Conservation (phyloP, 164 flowering plant genomes). For the Stephania japonica region DNA sequence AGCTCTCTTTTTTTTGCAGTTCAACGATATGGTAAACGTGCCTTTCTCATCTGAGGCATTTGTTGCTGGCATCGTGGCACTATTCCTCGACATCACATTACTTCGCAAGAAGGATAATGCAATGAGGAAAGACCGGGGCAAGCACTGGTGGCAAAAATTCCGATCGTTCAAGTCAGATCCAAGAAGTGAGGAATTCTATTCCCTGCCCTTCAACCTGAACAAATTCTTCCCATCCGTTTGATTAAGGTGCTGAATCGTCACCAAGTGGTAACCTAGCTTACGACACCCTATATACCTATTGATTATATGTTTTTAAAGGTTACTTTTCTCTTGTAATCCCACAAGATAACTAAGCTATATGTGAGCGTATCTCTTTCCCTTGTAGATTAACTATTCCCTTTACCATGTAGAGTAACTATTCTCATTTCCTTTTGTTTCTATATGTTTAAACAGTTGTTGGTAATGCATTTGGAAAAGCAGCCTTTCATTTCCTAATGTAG, state of each 20-base stretch:
- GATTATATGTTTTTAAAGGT: background rate
- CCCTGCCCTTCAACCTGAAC: conserved; percentile 74
- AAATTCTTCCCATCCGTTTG: conserved; percentile 80
- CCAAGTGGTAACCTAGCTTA: background rate
- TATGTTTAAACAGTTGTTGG: background rate
- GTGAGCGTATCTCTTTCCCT: background rate
- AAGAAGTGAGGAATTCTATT: conserved; percentile 75
- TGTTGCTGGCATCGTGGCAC: conserved; percentile 57
- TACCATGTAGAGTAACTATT: background rate
- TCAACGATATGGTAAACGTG: conserved; percentile 75
- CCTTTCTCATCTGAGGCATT: conserved; percentile 71
- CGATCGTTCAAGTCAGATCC: conserved; percentile 59
- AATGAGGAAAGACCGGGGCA: conserved; percentile 50
- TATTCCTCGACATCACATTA: conserved; percentile 52
- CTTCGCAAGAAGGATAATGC: conserved; percentile 13
- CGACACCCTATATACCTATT: background rate
- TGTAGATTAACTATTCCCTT: background rate
- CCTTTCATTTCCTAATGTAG: background rate
- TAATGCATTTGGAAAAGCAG: conserved; percentile 1
- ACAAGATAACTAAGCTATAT: background rate
- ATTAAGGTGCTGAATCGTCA: background rate
- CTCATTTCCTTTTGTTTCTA: background rate
- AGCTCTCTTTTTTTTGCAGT: conserved; percentile 34
- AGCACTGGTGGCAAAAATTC: conserved; percentile 79
- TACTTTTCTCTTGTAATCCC: background rate